Evolutionary conservation across 768 basidiomycete genomes (phyloP), one percentile per base, ranked within the genome.

Genomic region (Calocybe gangraenosa): DNA sequence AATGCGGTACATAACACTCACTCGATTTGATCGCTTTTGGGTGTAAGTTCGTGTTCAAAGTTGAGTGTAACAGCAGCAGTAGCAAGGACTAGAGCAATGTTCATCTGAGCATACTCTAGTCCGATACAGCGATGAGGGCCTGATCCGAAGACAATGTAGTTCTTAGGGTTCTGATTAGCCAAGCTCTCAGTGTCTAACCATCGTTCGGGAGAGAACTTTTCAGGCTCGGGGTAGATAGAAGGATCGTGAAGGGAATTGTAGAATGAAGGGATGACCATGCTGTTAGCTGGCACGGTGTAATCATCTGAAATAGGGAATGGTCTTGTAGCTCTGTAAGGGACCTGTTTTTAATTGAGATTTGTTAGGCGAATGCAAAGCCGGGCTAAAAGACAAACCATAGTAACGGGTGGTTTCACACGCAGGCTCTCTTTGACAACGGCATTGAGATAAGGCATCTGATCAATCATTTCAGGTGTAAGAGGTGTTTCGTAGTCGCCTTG

Each of bases 261-360:
- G 70, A 94, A 86, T 3, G 88, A 87, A 2, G 92, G 93, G 56
- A 98, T 96, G 57, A 98, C 79, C 89, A 99, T 97, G 61, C 86
- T 87, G 51, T 81, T 82, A 19, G 76, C 79, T 13, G 96, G 96
- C 1, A 92, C 94, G 23, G 87, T 94, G 71, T 98, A 98, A 57
- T 88, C 78, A n/a, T 80, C 70, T 23, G 85, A 73, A 65, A 99
- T 92, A 21, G 92, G 93, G 83, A 99, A 98, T 2, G 91, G 65
- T 66, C 87, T 91, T 40, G 77, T 86, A 13, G 90, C 74, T 59
- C 77, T 80, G 73, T 99, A 99, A n/a, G 96, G 96, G 21, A 99
- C 90, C 90, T 88, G n/a, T 8, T 21, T 11, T 1, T 30, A 13
- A 39, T n/a, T 13, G 9, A 13, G 3, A 9, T 49, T n/a, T 7